phyloP scores from a whole-genome alignment of 768 basidiomycete genomes.

The Russula virescens region DNA sequence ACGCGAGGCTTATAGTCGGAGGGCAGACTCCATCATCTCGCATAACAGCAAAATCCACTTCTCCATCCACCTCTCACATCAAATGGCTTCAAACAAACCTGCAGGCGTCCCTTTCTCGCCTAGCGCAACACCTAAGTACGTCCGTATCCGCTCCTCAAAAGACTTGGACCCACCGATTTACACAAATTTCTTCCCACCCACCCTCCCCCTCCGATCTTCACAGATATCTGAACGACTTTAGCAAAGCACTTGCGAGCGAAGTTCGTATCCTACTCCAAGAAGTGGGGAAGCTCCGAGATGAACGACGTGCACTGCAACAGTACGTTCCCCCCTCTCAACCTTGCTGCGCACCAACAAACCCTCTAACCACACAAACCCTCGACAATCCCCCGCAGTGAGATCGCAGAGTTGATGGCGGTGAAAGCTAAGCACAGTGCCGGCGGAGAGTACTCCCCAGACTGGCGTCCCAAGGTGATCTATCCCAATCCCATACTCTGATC shows the following conservation, averaged over 20 bases:
- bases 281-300: slow-evolving; percentile 55
- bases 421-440: slow-evolving; percentile 79
- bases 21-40: background rate
- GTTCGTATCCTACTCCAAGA: slow-evolving; percentile 57
- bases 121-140: slow-evolving; percentile 13
- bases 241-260: slow-evolving; percentile 55
- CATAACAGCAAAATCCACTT: background rate
- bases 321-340: slow-evolving; percentile 29
- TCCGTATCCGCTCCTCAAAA: background rate
- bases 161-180: background rate
- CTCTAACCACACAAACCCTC: background rate
- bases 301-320: slow-evolving; percentile 53
- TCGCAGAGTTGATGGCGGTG: slow-evolving; percentile 76
- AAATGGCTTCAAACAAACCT: slow-evolving; percentile 13
- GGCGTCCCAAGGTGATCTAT: slow-evolving; percentile 53
- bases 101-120: slow-evolving; percentile 5
- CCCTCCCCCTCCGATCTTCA: background rate
- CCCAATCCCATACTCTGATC: background rate
- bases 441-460: slow-evolving; percentile 72
- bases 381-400: slow-evolving; percentile 48
- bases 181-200: background rate
- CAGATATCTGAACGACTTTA: slow-evolving; percentile 56
- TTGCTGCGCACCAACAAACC: too few species aligned
- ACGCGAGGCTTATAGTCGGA: background rate
- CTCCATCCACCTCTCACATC: background rate